Evolutionary conservation across 345 rosid genomes (phyloP).

Genomic region (Tarenaya hassleriana): DNA sequence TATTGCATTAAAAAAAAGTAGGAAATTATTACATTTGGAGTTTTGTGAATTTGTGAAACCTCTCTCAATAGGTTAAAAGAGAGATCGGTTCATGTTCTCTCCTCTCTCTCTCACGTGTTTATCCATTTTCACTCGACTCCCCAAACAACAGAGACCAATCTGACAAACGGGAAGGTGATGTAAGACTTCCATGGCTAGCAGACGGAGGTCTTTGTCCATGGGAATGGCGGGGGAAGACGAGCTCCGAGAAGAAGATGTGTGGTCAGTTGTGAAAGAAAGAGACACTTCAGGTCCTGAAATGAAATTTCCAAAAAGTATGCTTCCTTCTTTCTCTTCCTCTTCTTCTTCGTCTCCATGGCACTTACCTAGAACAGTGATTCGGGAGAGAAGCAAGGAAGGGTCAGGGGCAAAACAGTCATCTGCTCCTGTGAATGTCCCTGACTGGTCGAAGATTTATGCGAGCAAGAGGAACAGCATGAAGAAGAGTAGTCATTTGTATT

Average conservation of each 20-base stretch:
- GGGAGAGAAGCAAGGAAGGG: constrained; percentile 21
- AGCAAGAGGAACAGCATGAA: constrained; percentile 21
- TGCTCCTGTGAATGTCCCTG: constrained; percentile 81
- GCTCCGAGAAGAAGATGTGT: constrained; percentile 69
- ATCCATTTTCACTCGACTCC: too few species aligned
- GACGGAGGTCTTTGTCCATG: constrained; percentile 24
- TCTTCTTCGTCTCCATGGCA: constrained; percentile 28
- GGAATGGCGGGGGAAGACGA: constrained; percentile 38
- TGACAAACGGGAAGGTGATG: too few species aligned
- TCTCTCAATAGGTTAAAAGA: too few species aligned
- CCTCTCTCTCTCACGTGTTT: too few species aligned
- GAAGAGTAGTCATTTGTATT: constrained; percentile 19
- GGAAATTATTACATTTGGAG: too few species aligned
- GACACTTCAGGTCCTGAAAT: constrained; percentile 37
- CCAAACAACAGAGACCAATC: too few species aligned
- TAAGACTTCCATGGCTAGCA: constrained; percentile 20
- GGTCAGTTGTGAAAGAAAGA: constrained; percentile 41
- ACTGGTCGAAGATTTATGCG: constrained; percentile 89
- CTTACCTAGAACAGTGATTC: constrained; percentile 38
- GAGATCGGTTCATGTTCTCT: too few species aligned
- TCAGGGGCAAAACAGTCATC: constrained; percentile 47
- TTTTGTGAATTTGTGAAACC: too few species aligned
- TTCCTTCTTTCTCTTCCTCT: constrained; percentile 35
- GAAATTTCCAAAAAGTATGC: constrained; percentile 32
- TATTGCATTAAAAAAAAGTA: too few species aligned